Evolutionary conservation across 352 stramenopile genomes (phyloP), one percentile per base, ranked within the genome.

Genomic region (Phytophthora citricola): DNA sequence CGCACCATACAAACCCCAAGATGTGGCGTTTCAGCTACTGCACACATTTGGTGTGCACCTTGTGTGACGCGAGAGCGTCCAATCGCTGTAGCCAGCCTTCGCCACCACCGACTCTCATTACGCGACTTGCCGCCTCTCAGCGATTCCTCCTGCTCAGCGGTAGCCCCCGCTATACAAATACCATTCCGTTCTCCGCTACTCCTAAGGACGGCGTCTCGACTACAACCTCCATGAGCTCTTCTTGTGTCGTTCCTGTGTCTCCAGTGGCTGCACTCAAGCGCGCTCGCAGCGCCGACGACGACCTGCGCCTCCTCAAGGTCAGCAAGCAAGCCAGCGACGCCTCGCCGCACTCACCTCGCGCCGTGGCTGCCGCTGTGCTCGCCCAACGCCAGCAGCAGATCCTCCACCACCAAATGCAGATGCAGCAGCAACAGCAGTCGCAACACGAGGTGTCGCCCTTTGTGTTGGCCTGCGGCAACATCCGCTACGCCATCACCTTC

Each of bases 401-500:
- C 8, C 20, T 64, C 38, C 29, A 56, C 48, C 50, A 54, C 24
- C 54, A 68, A 34, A 53, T 64, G 51, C 66, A 75, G 41, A 58
- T 65, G 36, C 63, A 69, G 46, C 48, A 65, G 8, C 52, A 57
- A 40, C 43, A 70, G 50, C 47, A 61, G 32, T 15, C 55, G 26
- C 57, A 70, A 11, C 49, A 75, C 20, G 45, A 69, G 20, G 36
- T 75, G 53, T 74, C 64, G 59, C 80, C 84, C 0, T 64, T 87
- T 29, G 76, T 90, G 51, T 67, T 82, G 38, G 75, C 80, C 12
- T 83, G 75, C 56, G 75, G 66, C 43, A 90, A 75, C 61, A 85
- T 91, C 51, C 75, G 81, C 56, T 80, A 88, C 53, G 85, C 85
- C 29, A 87, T 93, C 63, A 79, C 75, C 17, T 93, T 93, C 59